Evolutionary conservation across 179 eudicot species (phyloP).

Genomic region (Beta lomatogona): DNA sequence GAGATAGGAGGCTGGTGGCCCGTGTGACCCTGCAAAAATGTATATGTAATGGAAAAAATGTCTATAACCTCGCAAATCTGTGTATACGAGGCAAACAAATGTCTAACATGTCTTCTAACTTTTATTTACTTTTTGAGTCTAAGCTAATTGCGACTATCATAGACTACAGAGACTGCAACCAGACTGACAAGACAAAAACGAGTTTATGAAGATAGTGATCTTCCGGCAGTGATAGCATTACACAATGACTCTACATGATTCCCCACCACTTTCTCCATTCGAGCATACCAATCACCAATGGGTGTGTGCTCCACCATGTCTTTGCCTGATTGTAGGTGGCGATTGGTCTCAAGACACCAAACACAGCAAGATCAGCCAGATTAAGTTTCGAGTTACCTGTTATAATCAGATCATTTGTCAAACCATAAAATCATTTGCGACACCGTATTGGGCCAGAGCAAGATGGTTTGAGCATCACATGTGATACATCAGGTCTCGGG

Average conservation of each 20-base stretch:
- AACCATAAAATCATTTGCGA: background rate
- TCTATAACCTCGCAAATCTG: constrained; percentile 19
- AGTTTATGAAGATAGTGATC: background rate
- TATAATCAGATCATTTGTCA: constrained; percentile 2
- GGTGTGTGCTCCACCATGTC: constrained; percentile 91
- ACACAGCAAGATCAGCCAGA: constrained; percentile 89
- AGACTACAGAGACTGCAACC: background rate
- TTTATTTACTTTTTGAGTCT: constrained; percentile 12
- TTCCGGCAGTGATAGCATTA: constrained; percentile 14
- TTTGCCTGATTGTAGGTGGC: constrained; percentile 79
- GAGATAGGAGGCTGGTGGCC: background rate
- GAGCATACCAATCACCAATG: constrained; percentile 84
- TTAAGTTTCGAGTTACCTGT: constrained; percentile 84
- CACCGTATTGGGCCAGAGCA: too few species aligned
- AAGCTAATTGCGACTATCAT: background rate
- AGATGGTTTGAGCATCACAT: too few species aligned
- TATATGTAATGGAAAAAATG: background rate
- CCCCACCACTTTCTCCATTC: constrained; percentile 74
- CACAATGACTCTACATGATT: constrained; percentile 53
- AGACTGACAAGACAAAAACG: background rate
- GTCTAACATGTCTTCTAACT: background rate
- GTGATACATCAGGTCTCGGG: too few species aligned
- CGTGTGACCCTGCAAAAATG: background rate
- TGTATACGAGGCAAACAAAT: constrained; percentile 11
- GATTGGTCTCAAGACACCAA: constrained; percentile 94